phyloP scores from a whole-genome alignment of 2,329 filamentous ascomycete species.

The Aspergillus ochraceoroseus region DNA sequence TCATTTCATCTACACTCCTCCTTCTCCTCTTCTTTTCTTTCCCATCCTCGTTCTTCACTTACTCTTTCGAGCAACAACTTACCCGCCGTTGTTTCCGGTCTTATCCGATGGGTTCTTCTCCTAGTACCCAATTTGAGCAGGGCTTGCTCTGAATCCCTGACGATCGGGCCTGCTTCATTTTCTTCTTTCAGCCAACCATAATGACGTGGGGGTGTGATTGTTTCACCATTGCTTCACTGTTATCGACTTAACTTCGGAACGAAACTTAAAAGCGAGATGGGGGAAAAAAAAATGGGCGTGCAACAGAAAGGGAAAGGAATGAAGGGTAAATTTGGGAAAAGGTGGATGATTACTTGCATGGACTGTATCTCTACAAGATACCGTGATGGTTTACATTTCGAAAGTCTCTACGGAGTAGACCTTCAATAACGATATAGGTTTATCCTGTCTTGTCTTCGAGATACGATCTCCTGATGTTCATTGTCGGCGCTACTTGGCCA shows the following conservation, averaged over 20 bases:
- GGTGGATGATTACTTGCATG: constrained; percentile 2
- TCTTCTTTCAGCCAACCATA: constrained; percentile 7
- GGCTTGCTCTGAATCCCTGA: constrained; percentile 9
- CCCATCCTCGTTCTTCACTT: constrained; percentile 1
- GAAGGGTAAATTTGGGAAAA: not conserved
- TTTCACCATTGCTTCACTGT: constrained; percentile 25
- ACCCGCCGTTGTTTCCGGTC: constrained; percentile 9
- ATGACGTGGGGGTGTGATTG: constrained; percentile 13
- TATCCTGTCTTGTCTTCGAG: no score
- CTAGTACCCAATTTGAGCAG: no score
- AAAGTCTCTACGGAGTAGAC: not conserved
- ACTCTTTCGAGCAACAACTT: constrained; percentile 1
- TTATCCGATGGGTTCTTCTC: constrained; percentile 8
- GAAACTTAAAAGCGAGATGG: constrained; percentile 11
- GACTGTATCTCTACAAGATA: constrained; percentile 12
- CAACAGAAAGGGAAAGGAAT: not conserved
- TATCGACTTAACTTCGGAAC: constrained; percentile 13
- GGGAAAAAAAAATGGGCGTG: not conserved
- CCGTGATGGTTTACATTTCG: constrained; percentile 4
- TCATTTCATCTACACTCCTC: constrained; percentile 3
- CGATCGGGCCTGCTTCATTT: constrained; percentile 14
- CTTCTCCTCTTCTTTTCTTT: constrained; percentile 2
- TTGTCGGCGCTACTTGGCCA: no score
- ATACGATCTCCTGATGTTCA: no score
- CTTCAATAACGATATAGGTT: no score